A percentile compares a stretch with the other conserved stretches of the same genome.
These are phyloP conservation scores for Hordeum pubiflorum DNA, from an alignment of 202 grass and related monocot genomes.

Conservation along the genomic window DNA sequence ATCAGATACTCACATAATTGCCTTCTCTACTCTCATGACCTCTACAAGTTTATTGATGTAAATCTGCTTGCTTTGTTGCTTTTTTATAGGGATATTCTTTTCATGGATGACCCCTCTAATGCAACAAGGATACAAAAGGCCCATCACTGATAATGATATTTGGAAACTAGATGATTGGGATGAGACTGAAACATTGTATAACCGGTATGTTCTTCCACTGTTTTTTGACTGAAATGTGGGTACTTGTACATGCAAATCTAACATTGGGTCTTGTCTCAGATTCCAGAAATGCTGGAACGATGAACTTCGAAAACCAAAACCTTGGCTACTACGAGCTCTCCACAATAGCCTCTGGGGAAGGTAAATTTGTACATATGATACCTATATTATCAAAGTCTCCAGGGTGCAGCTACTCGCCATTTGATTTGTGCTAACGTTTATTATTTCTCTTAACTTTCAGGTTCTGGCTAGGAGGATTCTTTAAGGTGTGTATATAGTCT, in stretches of 20 bases:
- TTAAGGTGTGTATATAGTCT: conserved; percentile 54
- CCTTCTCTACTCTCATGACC: conserved; percentile 5
- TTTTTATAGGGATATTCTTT: conserved; percentile 69
- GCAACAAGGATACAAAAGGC: conserved; percentile 83
- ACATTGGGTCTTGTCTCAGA: conserved; percentile 39
- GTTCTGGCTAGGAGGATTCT: conserved; percentile 96
- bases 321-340: conserved; percentile 88
- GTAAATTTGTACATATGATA: conserved; percentile 31
- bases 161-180: conserved; percentile 98
- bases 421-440: conserved; percentile 25
- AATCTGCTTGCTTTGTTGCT: conserved; percentile 12
- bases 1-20: not conserved
- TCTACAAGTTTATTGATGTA: conserved; percentile 2
- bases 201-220: conserved; percentile 52
- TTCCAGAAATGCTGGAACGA: conserved; percentile 81
- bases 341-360: conserved; percentile 75
- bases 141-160: conserved; percentile 86
- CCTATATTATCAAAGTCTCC: conserved; percentile 7
- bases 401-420: not conserved
- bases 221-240: conserved; percentile 16
- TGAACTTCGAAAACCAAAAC: conserved; percentile 75
- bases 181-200: conserved; percentile 82
- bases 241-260: conserved; percentile 21
- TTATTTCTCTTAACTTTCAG: conserved; percentile 43
- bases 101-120: conserved; percentile 97